Evolutionary conservation across 1,284 basidiomycete genomes (phyloP), one percentile per base, ranked within the genome.

Genomic region (Trametes versicolor): DNA sequence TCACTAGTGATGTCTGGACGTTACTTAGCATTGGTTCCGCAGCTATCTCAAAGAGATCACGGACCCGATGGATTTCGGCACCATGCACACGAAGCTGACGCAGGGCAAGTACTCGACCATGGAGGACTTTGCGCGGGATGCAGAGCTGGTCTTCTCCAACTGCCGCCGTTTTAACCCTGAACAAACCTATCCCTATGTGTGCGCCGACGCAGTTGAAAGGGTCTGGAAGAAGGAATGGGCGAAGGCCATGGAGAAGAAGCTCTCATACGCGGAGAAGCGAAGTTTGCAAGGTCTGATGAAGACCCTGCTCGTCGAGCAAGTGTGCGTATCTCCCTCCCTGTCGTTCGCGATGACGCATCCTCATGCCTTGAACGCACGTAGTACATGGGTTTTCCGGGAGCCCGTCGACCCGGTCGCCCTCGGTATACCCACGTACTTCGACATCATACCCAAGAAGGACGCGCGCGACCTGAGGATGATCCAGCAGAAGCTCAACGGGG

Each of bases 41-140:
- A 97, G 95, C 19, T 99, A 99, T 77, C 89, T 93, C 64, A 89
- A 98, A 12, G 98, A 99, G 80, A 98, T 99, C 75, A 83, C 88
- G 69, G 80, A 92, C 68, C 98, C 98, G 7, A 99, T 99, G 96
- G 97, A 99, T 79, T 90, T 99, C 61, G 89, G 88, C 12, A 98
- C 97, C 12, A 94, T 99, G 74, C 77, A 79, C 39, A 82, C 82
- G 55, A 96, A 95, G 74, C 80, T 98, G 58, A 84, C 85, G 45
- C 78, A 84, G 60, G 85, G 85, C 54, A 82, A 85, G 73, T 98
- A 98, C 77, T 73, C 80, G 21, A 90, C 86, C 0, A 94, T 95
- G 89, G 93, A 93, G 60, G 88, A 92, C 2, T 91, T 99, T 69
- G 89, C 86, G 41, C 83, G 84, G 64, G 97, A 99, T 73, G 82